Conservation (phyloP, 2,329 filamentous ascomycete species). For the Colletotrichum camelliae region DNA sequence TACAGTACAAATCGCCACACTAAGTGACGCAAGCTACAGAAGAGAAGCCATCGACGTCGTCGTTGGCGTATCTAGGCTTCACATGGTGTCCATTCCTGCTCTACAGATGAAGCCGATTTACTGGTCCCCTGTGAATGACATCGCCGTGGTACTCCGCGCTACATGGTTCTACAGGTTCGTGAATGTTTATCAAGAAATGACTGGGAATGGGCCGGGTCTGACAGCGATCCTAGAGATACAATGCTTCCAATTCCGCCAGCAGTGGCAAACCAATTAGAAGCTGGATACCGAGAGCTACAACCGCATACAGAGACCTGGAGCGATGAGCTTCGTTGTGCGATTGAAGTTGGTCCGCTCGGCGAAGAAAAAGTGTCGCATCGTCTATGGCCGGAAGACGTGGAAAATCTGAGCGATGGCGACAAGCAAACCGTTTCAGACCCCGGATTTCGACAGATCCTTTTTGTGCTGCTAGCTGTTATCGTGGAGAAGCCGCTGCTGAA, state of each 20-base stretch:
- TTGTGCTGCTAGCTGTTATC: constrained; percentile 65
- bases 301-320: constrained; percentile 93
- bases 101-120: constrained; percentile 96
- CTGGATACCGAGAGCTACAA: constrained; percentile 84
- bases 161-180: constrained; percentile 91
- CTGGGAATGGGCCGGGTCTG: background rate
- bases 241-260: constrained; percentile 88
- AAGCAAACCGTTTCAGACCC: constrained; percentile 34
- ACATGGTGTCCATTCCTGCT: constrained; percentile 83
- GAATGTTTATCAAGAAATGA: background rate
- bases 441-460: constrained; percentile 59
- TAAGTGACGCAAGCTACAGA: background rate
- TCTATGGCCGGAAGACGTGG: constrained; percentile 73
- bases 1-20: background rate
- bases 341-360: constrained; percentile 86
- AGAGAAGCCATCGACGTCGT: constrained; percentile 64
- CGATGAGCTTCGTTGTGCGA: constrained; percentile 87
- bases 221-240: constrained; percentile 62
- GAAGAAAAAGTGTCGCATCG: constrained; percentile 90
- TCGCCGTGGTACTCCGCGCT: constrained; percentile 80
- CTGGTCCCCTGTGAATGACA: constrained; percentile 93
- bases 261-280: constrained; percentile 90
- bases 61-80: constrained; percentile 88
- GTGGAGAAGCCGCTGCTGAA: constrained; percentile 63
- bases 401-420: constrained; percentile 23